These are phyloP conservation scores for Ensete ventricosum DNA, from an alignment of 176 grass and related monocot genomes.

Conservation along the genomic window DNA sequence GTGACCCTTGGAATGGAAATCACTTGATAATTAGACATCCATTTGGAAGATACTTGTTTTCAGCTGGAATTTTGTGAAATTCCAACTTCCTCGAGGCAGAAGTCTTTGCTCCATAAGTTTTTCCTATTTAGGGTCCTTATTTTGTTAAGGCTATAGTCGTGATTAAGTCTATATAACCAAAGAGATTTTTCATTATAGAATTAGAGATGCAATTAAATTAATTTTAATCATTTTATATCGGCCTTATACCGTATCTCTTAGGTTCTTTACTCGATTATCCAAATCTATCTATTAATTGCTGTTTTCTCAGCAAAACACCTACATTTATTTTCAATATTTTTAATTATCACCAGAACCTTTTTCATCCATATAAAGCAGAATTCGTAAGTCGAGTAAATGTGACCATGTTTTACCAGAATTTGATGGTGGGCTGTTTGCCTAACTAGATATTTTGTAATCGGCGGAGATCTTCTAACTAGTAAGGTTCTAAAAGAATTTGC, in stretches of 20 bases:
- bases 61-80: neutral
- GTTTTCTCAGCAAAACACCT: too few species aligned
- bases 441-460: too few species aligned
- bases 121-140: neutral
- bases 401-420: too few species aligned
- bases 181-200: neutral
- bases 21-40: neutral
- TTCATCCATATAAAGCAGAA: too few species aligned
- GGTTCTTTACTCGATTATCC: neutral
- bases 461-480: neutral
- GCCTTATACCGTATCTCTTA: neutral
- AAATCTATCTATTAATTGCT: too few species aligned
- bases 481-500: neutral
- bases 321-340: too few species aligned
- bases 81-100: neutral
- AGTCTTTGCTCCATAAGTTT: neutral
- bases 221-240: neutral
- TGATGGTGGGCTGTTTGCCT: too few species aligned
- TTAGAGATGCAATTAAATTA: neutral
- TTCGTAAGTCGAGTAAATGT: too few species aligned
- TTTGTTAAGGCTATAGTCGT: neutral
- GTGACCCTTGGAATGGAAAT: neutral
- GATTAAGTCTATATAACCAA: neutral
- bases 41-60: neutral
- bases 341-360: too few species aligned